phyloP scores from a whole-genome alignment of 495 filamentous ascomycete genomes.

The Lasiosphaeria ovina region DNA sequence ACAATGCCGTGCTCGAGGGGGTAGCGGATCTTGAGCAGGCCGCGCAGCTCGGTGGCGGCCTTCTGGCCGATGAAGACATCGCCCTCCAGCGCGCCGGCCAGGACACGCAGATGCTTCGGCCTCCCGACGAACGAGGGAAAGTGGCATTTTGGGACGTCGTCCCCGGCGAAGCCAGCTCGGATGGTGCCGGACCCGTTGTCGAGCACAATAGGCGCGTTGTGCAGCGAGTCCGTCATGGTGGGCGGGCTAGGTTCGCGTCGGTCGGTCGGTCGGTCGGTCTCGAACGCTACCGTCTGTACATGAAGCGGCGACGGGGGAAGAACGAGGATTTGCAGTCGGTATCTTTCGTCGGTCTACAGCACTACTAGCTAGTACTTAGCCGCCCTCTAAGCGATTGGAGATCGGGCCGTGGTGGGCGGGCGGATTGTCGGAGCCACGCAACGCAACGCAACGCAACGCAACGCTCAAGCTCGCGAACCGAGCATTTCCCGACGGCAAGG shows the following conservation, averaged over 20 bases:
- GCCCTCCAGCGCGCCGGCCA: constrained; percentile 93
- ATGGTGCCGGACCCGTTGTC: constrained; percentile 99
- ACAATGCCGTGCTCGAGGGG: constrained; percentile 97
- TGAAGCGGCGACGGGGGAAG: not conserved
- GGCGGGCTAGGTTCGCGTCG: not conserved
- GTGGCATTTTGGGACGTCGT: constrained; percentile 91
- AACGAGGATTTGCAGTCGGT: not conserved
- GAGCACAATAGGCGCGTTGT: constrained; percentile 96
- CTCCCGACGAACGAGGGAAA: constrained; percentile 98
- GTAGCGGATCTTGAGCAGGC: constrained; percentile 90
- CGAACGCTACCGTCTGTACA: not conserved
- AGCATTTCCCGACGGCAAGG: not conserved
- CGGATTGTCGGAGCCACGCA: not conserved
- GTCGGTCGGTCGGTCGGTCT: not conserved
- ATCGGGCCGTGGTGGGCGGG: not conserved
- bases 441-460: too few species aligned
- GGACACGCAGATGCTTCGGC: constrained; percentile 93
- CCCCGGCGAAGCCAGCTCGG: constrained; percentile 92
- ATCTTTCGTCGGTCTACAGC: not conserved
- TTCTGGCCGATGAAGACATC: constrained; percentile 95
- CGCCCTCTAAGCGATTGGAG: not conserved
- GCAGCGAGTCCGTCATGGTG: constrained; percentile 76
- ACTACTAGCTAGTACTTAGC: not conserved
- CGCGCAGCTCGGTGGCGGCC: constrained; percentile 84
- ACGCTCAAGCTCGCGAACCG: not conserved